Evolutionary conservation across 2,329 filamentous ascomycete genomes (phyloP), one percentile per base, ranked within the genome.

Genomic region (Nakataea oryzae): DNA sequence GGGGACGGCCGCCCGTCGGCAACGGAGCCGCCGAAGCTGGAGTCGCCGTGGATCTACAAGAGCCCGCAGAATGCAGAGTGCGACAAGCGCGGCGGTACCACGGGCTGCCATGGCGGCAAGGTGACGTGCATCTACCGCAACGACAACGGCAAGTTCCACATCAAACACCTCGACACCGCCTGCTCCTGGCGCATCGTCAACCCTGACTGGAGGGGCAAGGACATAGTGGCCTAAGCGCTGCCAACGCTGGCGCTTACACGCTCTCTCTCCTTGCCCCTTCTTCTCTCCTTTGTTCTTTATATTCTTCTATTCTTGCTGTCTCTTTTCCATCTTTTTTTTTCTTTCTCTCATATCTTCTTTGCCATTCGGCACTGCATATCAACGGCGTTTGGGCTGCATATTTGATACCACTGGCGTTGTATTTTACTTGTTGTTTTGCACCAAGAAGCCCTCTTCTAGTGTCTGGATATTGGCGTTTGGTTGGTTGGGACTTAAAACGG

Each of bases 151-250:
- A 60, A 60, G 59, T 50, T 50, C 26, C 59, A 60, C 41, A 54
- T 60, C 59, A 54, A 29, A 17, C 41, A 28, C 26, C 29, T 54
- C 47, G 26, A 54, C 14, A 50, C 47, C 59, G 54, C 59, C 13
- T 60, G 59, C 47, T 47, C 47, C 34, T 60, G 59, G 59, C 59
- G 59, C 41, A 47, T 60, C 59, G 34, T 29, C 27, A 60, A 60
- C 59, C 28, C 47, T 27, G 29, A 29, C 17, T 60, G 59, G 59
- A 60, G 59, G 59, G 50, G 41, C 41, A 55, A 54, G 59, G 34
- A 54, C 27, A 47, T 27, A 3, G 59, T 60, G 34, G 41, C 47
- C 17, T 60, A 17, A 60, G 27, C 8, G 28, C 47, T 50, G 27
- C 8, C 6, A 4, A 17, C 21, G 41, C 54, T 41, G 41, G 29